Base-by-base conservation (phyloP, 2,329 filamentous ascomycete genomes). In the Taxawa tesnikishii region DNA sequence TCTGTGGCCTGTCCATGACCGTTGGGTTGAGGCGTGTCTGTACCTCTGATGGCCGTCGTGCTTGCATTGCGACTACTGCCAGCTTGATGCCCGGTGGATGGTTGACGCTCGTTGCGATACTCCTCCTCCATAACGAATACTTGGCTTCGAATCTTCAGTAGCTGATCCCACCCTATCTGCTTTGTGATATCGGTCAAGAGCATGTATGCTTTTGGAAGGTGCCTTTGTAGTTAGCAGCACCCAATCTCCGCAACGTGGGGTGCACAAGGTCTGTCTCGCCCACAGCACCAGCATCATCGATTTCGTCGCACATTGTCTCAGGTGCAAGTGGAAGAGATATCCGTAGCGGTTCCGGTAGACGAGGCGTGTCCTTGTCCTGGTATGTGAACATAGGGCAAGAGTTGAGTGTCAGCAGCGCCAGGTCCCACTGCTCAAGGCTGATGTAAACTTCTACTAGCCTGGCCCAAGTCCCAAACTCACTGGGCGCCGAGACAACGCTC, bases 111-210 rank as follows among this genome's bases (percentile, higher is more conserved):
- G 35, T 79, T 81, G 29, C 90, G 76, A 53, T 98, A 98, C 56
- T 98, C 90, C 50, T 98, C 90, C 55, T 98, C 90, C 90, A 98
- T 98, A 29, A 98, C 90, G 47, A 98, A 98, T 2, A 98, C 90
- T 41, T 88, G 87, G 61, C 88, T 96, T 44, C 90, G 74, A 48
- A 92, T 94, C 57, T 84, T 92, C 31, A 98, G 65, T 14, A 98
- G 68, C 51, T 94, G 84, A 47, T 98, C 90, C 90, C 90, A 98
- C 24, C 90, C 90, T 46, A 98, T 94, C 58, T 90, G 88, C 39
- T 84, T 79, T 0, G 88, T 93, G 65, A 98, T 88, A 53, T 94
- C 88, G 0, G 90, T 96, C 39, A 98, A 66, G 19, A 98, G 79
- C 42, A 78, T 78, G 60, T 98, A 98, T 1, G 90, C 90, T 51